phyloP scores from a whole-genome alignment of 495 filamentous ascomycete species.

The Mycothermus thermophilus region DNA sequence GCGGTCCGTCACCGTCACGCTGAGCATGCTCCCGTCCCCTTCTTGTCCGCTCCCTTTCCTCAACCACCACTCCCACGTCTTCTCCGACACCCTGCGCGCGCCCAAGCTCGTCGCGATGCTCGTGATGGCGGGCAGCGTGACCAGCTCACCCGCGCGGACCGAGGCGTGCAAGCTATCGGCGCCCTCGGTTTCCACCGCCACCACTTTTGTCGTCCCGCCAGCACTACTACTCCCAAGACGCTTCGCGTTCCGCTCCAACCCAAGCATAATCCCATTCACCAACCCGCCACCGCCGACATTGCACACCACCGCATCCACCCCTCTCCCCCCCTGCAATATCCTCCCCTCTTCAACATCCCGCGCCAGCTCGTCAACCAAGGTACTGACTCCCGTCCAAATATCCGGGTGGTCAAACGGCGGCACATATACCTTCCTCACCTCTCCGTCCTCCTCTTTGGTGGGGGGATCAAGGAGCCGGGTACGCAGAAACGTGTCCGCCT shows the following conservation, averaged over 20 bases:
- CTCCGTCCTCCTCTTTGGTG: constrained; percentile 14
- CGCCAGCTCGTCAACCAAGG: constrained; percentile 54
- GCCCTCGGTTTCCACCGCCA: constrained; percentile 73
- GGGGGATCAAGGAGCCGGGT: constrained; percentile 37
- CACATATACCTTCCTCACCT: constrained; percentile 56
- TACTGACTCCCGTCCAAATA: constrained; percentile 70
- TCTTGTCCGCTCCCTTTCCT: no score
- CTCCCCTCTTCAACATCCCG: constrained; percentile 14
- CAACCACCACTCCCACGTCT: constrained; percentile 51
- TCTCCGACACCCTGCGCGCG: constrained; percentile 54
- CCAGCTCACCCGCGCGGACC: constrained; percentile 43
- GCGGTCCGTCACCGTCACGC: constrained; percentile 58
- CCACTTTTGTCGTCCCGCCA: constrained; percentile 36
- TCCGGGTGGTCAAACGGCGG: constrained; percentile 80
- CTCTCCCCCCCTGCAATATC: constrained; percentile 3
- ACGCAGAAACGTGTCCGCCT: constrained; percentile 62
- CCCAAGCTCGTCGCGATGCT: constrained; percentile 71
- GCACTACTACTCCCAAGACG: constrained; percentile 6
- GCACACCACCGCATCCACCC: constrained; percentile 59
- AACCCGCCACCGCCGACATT: constrained; percentile 84
- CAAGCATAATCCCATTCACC: constrained; percentile 63
- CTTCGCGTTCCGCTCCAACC: constrained; percentile 41
- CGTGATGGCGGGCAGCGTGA: constrained; percentile 62
- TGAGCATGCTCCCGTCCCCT: constrained; percentile 42
- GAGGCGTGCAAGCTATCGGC: constrained; percentile 56